phyloP scores from a whole-genome alignment of 2,329 filamentous ascomycete genomes.

The Emergomyces pasteurianus region DNA sequence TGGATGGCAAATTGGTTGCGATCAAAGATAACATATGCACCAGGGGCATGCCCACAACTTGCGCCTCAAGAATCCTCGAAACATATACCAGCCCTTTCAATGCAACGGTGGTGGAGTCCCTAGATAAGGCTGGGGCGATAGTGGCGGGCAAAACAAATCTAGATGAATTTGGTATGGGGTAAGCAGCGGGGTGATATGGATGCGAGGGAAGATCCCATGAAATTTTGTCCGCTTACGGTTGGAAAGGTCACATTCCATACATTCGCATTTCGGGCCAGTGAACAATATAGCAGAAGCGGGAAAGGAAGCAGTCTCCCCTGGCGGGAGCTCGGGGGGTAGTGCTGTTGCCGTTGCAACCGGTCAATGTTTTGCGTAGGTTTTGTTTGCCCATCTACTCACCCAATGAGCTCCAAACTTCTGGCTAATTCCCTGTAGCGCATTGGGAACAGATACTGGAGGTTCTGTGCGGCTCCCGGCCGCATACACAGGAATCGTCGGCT shows the following conservation, averaged over 20 bases:
- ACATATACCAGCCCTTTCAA: slow-evolving; percentile 64
- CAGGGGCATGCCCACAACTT: slow-evolving; percentile 58
- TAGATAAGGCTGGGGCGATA: slow-evolving; percentile 50
- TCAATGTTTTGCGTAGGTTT: slow-evolving; percentile 45
- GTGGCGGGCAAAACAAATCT: slow-evolving; percentile 77
- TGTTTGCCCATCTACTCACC: neutral
- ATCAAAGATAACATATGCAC: slow-evolving; percentile 73
- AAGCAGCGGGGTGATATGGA: neutral
- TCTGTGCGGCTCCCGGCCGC: slow-evolving; percentile 79
- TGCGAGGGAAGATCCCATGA: neutral
- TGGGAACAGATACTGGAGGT: slow-evolving; percentile 90
- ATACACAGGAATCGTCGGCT: slow-evolving; percentile 71
- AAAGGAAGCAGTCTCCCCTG: slow-evolving; percentile 49
- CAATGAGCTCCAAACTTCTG: neutral
- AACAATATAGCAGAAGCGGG: slow-evolving; percentile 33
- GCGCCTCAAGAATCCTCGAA: slow-evolving; percentile 64
- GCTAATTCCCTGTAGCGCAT: slow-evolving; percentile 38
- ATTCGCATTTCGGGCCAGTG: slow-evolving; percentile 58
- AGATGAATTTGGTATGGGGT: slow-evolving; percentile 92
- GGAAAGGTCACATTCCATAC: slow-evolving; percentile 52
- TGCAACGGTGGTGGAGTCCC: slow-evolving; percentile 63
- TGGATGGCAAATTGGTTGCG: slow-evolving; percentile 42
- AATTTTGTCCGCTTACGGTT: slow-evolving; percentile 3
- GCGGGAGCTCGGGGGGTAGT: slow-evolving; percentile 88
- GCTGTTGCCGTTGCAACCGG: slow-evolving; percentile 66